phyloP scores from a whole-genome alignment of 345 rosid species.

The Gossypium ekmanianum region DNA sequence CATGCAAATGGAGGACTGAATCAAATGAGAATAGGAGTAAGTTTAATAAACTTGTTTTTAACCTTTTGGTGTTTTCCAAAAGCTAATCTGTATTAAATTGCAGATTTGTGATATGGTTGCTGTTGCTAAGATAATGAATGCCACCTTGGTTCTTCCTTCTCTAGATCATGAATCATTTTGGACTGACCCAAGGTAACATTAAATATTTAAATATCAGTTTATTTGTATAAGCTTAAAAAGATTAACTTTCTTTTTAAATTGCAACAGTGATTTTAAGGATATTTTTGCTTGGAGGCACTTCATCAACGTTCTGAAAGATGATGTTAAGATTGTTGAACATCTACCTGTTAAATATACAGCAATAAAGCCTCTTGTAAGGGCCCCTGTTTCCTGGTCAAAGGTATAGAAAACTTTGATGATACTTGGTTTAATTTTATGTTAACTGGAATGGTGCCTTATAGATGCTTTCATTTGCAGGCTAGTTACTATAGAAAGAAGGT shows the following conservation, averaged over 20 bases:
- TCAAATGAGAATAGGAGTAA: slow-evolving; percentile 99
- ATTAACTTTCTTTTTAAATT: background rate
- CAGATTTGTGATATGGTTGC: slow-evolving; percentile 99
- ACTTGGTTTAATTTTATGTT: background rate
- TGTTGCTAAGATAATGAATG: slow-evolving; percentile 91
- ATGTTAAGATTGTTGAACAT: slow-evolving; percentile 76
- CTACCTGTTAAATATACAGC: slow-evolving; percentile 53
- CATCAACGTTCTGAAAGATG: slow-evolving; percentile 64
- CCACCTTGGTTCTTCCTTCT: slow-evolving; percentile 90
- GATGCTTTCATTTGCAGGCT: slow-evolving; percentile 52
- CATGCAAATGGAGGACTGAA: slow-evolving; percentile 98
- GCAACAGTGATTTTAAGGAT: slow-evolving; percentile 81
- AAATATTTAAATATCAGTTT: background rate
- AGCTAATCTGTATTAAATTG: slow-evolving; percentile 18
- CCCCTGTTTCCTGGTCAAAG: slow-evolving; percentile 98
- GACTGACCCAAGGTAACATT: slow-evolving; percentile 86
- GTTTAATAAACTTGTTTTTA: slow-evolving; percentile 18
- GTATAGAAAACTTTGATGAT: slow-evolving; percentile 22
- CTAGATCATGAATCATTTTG: slow-evolving; percentile 96
- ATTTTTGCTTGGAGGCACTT: slow-evolving; percentile 95
- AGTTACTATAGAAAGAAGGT: slow-evolving; percentile 83
- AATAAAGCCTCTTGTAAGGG: slow-evolving; percentile 63
- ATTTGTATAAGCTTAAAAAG: background rate
- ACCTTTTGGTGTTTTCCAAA: background rate
- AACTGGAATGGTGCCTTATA: slow-evolving; percentile 18